Base-by-base conservation (phyloP, 345 rosid species). In the Euphorbia tirucalli region DNA sequence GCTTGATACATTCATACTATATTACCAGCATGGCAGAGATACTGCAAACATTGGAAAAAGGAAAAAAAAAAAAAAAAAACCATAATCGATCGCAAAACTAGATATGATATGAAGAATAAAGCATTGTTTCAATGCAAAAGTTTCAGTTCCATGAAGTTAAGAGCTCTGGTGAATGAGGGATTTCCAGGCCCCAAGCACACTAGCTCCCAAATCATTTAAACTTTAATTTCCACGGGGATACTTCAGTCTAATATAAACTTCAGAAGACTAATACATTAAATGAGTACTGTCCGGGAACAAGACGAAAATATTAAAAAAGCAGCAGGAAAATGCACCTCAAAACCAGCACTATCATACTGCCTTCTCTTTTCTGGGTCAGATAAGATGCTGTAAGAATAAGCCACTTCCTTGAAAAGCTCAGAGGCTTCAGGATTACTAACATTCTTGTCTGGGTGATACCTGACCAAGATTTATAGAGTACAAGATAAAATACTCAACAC, bases 401-500 rank as follows among this genome's bases (percentile, higher is more conserved):
- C 98, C 80, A 91, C 99, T 84, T 96, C 99, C 83, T 93, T 93
- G 76, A 96, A 96, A 70, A 78, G 89, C 32, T 96, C 99, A 14
- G 98, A 86, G 60, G 99, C 99, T 78, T 96, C 98, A 2, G 99
- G 98, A 77, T 93, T 92, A 81, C 79, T 87, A 24, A 83, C 94
- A 82, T 96, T 96, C 86, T 96, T 96, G 75, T 96, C 99, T 24
- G 99, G 99, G 86, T 96, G 99, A 79, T 93, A 96, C 84, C 99
- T 96, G 75, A 56, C 61, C 56, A 80, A 49, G 27, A 65, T 54
- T 43, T 35, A 63, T 21, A 74, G 24, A 43, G 58, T 21, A 52
- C 3, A 56, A 58, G 61, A 57, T 61, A 35, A 21, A 30, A 68
- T 52, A 31, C 6, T 13, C 46, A 28, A 49, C 24, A 68, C 7